Base-by-base conservation (phyloP, 176 grass and related monocot species). In the Carex parvula region DNA sequence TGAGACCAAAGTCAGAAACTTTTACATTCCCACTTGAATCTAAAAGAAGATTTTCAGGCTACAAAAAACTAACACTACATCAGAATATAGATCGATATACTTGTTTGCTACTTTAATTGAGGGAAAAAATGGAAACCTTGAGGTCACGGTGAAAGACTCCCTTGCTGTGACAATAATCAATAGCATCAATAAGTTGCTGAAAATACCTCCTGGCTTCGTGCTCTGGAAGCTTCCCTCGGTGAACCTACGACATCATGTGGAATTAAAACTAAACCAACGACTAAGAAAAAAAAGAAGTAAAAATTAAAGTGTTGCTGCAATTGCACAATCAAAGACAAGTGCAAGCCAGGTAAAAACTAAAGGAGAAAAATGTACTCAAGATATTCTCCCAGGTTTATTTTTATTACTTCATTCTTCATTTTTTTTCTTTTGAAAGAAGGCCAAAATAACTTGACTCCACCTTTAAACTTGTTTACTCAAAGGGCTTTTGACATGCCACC, bases 21-120 rank as follows among this genome's bases (percentile, higher is more conserved):
- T 97, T 97, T 60, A 97, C 78, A 88, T 94, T 92, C 79, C 92
- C 94, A 58, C n/a, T 79, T 6, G 82, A 83, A 65, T 97, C 92
- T 59, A 97, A 89, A 87, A 97, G 92, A 84, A 97, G 87, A 88
- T 97, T 97, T 90, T 97, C 94, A 81, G 92, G 94, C 94, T 97
- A 90, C 53, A 91, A 32, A 77, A 79, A 84, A 30, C 39, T 87
- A 74, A 60, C 46, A 53, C 18, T 69, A 81, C 71, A 72, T 66
- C 3, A 85, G 41, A 67, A 87, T 15, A 71, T 32, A 44, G 61
- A 58, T 88, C 54, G 78, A 63, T 55, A 39, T n/a, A 62, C 44
- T 16, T 46, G 20, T 65, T 26, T 66, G 26, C 60, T 22, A 29
- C 24, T 64, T 12, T 44, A 11, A 12, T 77, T 32, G 24, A 77